phyloP scores from a whole-genome alignment of 2,329 filamentous ascomycete genomes.

The Claviceps paspali region DNA sequence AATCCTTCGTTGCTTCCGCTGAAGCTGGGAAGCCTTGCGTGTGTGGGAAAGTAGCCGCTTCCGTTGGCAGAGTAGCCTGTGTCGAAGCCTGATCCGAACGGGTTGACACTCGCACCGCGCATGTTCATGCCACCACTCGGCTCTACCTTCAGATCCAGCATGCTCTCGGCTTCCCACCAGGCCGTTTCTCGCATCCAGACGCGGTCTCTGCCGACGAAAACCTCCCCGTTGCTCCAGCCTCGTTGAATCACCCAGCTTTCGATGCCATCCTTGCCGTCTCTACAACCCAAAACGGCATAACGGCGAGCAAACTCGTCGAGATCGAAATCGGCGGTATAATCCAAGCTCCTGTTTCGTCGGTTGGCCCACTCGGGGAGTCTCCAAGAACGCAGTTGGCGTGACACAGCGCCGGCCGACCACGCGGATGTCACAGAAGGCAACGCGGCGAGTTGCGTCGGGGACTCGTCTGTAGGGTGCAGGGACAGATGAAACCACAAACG shows the following conservation, averaged over 20 bases:
- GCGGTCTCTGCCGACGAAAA: constrained; percentile 76
- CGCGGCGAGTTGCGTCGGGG: constrained; percentile 58
- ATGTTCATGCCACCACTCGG: constrained; percentile 20
- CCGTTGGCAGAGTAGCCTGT: constrained; percentile 53
- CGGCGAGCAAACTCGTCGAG: constrained; percentile 78
- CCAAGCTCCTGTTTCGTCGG: constrained; percentile 73
- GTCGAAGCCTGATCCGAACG: constrained; percentile 38
- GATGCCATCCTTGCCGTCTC: constrained; percentile 80
- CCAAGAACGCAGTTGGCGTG: constrained; percentile 85
- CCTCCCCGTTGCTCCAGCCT: constrained; percentile 96
- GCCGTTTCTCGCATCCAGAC: constrained; percentile 89
- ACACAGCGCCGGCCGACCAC: constrained; percentile 89
- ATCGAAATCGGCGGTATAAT: constrained; percentile 96
- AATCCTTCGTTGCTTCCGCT: constrained; percentile 62
- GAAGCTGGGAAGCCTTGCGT: constrained; percentile 43
- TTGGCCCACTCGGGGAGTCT: constrained; percentile 94
- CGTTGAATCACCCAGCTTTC: constrained; percentile 89
- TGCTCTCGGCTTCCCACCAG: constrained; percentile 96
- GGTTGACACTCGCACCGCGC: constrained; percentile 29
- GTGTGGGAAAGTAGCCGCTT: constrained; percentile 55
- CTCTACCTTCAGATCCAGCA: constrained; percentile 74
- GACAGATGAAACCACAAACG: constrained; percentile 91
- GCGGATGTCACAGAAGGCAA: constrained; percentile 59
- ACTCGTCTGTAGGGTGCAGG: constrained; percentile 80
- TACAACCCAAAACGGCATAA: constrained; percentile 71